Conservation (phyloP, 371 early-diverging fungal species). For the Rhizopus microsporus region DNA sequence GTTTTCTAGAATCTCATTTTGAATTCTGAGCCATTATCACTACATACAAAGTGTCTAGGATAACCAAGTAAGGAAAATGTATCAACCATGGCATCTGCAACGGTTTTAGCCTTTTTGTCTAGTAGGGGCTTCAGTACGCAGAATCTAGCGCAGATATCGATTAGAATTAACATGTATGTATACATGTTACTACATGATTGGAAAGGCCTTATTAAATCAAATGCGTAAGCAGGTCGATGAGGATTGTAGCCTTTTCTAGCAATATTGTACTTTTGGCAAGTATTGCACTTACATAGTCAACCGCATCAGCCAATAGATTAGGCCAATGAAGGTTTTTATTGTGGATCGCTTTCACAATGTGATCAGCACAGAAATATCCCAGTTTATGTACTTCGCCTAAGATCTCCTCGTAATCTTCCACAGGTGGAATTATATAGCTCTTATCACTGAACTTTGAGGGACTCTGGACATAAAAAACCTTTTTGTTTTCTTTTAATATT, state of each 20-base stretch:
- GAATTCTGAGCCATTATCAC: background rate
- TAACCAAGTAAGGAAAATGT: constrained; percentile 2
- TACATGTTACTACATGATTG: no score
- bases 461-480: no score
- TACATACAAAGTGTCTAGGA: constrained; percentile 4
- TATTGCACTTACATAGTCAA: constrained; percentile 8
- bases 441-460: no score
- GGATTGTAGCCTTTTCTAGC: constrained; percentile 13
- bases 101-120: constrained; percentile 2
- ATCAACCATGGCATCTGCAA: constrained; percentile 4
- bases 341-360: constrained; percentile 7
- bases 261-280: constrained; percentile 17
- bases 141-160: no score
- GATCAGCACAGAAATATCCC: constrained; percentile 22
- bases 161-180: no score
- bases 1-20: background rate
- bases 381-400: constrained; percentile 11
- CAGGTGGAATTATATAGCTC: no score
- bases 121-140: background rate
- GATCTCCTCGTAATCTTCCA: background rate
- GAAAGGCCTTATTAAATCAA: no score
- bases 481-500: no score
- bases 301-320: constrained; percentile 7
- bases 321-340: constrained; percentile 17
- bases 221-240: no score